Evolutionary conservation across 2,329 filamentous ascomycete species (phyloP).

Genomic region (Fusarium hostae): DNA sequence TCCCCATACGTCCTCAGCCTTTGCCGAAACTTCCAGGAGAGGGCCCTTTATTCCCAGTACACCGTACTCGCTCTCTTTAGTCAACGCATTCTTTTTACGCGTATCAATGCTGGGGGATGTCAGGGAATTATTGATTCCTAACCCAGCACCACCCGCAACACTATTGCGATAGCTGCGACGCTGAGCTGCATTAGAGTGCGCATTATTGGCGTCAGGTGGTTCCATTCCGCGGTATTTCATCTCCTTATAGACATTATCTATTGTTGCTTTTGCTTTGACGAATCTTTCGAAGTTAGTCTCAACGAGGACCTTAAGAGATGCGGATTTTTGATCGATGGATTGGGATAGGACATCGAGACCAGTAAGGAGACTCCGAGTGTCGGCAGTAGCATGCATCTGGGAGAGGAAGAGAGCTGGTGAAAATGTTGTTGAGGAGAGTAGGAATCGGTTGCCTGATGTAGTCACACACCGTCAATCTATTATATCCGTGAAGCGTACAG

Average conservation of each 20-base stretch:
- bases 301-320: slow-evolving; percentile 93
- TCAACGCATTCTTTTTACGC: slow-evolving; percentile 86
- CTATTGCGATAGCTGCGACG: slow-evolving; percentile 72
- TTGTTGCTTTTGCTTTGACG: slow-evolving; percentile 95
- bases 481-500: slow-evolving; percentile 1
- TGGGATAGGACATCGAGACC: slow-evolving; percentile 87
- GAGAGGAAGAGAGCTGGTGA: slow-evolving; percentile 92
- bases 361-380: slow-evolving; percentile 80
- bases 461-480: slow-evolving; percentile 30
- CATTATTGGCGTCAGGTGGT: slow-evolving; percentile 54
- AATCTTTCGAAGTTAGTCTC: slow-evolving; percentile 99
- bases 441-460: slow-evolving; percentile 81
- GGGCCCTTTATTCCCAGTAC: slow-evolving; percentile 89
- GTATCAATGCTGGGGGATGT: slow-evolving; percentile 61
- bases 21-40: slow-evolving; percentile 87
- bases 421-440: slow-evolving; percentile 95
- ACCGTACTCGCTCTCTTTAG: slow-evolving; percentile 93
- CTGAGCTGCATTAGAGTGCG: slow-evolving; percentile 72
- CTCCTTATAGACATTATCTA: slow-evolving; percentile 98
- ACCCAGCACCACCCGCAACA: slow-evolving; percentile 51
- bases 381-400: slow-evolving; percentile 87
- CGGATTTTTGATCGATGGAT: slow-evolving; percentile 98
- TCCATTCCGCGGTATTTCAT: slow-evolving; percentile 82
- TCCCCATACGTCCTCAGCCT: slow-evolving; percentile 97
- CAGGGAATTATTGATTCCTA: slow-evolving; percentile 52